Evolutionary conservation across 108 stramenopile genomes (phyloP), one percentile per base, ranked within the genome.

Genomic region (Licmophora abbreviata): DNA sequence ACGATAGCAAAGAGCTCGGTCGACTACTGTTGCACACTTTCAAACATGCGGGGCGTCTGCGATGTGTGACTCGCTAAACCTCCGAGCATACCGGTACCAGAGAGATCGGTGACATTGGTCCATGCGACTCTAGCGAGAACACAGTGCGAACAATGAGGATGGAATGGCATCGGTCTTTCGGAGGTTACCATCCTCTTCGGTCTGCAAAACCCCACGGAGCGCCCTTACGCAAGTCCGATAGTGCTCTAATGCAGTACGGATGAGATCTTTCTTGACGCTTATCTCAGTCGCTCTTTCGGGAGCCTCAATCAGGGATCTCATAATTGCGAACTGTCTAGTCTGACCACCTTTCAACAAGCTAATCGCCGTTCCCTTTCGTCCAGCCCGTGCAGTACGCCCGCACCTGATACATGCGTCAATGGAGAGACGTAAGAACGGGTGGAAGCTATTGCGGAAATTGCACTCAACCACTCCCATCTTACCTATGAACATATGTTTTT

Each of bases 401-500:
- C 85, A 86, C 10, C n/a, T n/a, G n/a, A n/a, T n/a, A n/a, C n/a
- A n/a, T n/a, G n/a, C n/a, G n/a, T n/a, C n/a, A n/a, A n/a, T n/a
- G n/a, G n/a, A n/a, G n/a, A n/a, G n/a, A n/a, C n/a, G n/a, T n/a
- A n/a, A n/a, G n/a, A n/a, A n/a, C n/a, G n/a, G n/a, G n/a, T n/a
- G n/a, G n/a, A n/a, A n/a, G n/a, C n/a, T n/a, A n/a, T n/a, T n/a
- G n/a, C n/a, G n/a, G n/a, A n/a, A n/a, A n/a, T n/a, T n/a, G n/a
- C n/a, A n/a, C n/a, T n/a, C n/a, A n/a, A n/a, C n/a, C n/a, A n/a
- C n/a, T n/a, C n/a, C n/a, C n/a, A n/a, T n/a, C n/a, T n/a, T n/a
- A n/a, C n/a, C 87, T 51, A 59, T 90, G 88, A 15, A 91, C 79
- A 59, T 91, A 91, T 7, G 85, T 87, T 34, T 86, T 86, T 40